Conservation (phyloP, 2,329 filamentous ascomycete species). For the Tolypocladium ovalisporum region DNA sequence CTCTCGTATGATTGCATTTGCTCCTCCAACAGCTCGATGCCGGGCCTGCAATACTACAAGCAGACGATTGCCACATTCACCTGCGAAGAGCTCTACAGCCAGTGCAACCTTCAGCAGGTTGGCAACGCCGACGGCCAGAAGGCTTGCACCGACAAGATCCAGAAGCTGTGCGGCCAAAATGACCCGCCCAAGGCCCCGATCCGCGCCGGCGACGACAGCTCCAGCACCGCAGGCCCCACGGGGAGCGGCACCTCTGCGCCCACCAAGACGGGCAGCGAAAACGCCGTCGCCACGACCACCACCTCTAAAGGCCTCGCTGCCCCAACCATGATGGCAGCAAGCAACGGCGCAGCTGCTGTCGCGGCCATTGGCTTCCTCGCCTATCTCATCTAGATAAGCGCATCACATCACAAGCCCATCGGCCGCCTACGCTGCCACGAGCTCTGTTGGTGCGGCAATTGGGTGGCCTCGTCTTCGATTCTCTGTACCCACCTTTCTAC, state of each 20-base stretch:
- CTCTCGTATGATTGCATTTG: slow-evolving; percentile 40
- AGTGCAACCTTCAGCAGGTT: slow-evolving; percentile 34
- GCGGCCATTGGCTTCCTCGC: slow-evolving; percentile 41
- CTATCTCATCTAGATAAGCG: slow-evolving; percentile 32
- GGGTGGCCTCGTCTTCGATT: slow-evolving; percentile 13
- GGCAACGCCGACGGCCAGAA: slow-evolving; percentile 31
- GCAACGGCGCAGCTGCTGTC: slow-evolving; percentile 34
- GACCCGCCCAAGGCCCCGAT: slow-evolving; percentile 22
- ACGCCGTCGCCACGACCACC: slow-evolving; percentile 19
- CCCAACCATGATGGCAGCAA: slow-evolving; percentile 28
- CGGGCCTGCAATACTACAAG: slow-evolving; percentile 40
- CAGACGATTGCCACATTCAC: slow-evolving; percentile 43
- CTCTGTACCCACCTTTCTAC: slow-evolving; percentile 19
- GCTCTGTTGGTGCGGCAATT: slow-evolving; percentile 5
- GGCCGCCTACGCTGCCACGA: slow-evolving; percentile 5
- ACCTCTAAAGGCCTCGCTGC: slow-evolving; percentile 22
- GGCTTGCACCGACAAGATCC: slow-evolving; percentile 37
- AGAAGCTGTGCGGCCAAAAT: slow-evolving; percentile 31
- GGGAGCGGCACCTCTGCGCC: slow-evolving; percentile 14
- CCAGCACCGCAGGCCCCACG: slow-evolving; percentile 15
- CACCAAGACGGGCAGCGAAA: slow-evolving; percentile 9
- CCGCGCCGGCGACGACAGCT: slow-evolving; percentile 9
- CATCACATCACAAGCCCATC: neutral
- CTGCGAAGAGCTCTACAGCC: slow-evolving; percentile 35
- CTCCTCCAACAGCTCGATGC: slow-evolving; percentile 32